Base-by-base conservation (phyloP, 345 rosid species). In the Pelargonium nanum region DNA sequence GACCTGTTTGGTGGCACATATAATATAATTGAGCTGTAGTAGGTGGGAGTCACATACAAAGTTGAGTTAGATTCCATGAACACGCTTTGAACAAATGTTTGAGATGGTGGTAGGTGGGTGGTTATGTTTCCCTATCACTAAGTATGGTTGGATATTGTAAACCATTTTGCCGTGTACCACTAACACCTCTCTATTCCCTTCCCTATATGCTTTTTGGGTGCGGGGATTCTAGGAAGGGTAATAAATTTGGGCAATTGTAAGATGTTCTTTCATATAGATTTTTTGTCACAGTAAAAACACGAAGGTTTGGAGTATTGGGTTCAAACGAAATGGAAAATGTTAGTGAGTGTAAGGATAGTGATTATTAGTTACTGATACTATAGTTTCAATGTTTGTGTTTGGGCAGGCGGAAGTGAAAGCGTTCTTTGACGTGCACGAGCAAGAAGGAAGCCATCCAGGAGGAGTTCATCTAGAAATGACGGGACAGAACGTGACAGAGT, bases 361-460 rank as follows among this genome's bases (percentile, higher is more conserved):
- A n/a, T n/a, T n/a, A n/a, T 48, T 48, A 12, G 52, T 19, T 1
- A 15, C 1, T 48, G 1, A 12, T 48, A 12, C n/a, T 12, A 12
- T 2, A 48, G 4, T 12, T 2, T 2, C 2, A 12, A 3, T 3
- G 53, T 12, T 12, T 2, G 19, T 9, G 4, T 57, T n/a, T n/a
- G 28, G 13, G 9, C 73, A 82, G 91, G 86, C 82, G 28, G 86
- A 85, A 69, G 78, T 82, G 68, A 80, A 77, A 70, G 88, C 91
- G 17, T 80, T 84, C 76, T 85, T 80, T 40, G 85, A 82, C 58
- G 90, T 85, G 71, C 87, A 80, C 48, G 87, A 85, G 66, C 86
- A 80, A 83, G 84, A 80, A 73, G 91, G 86, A 10, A 85, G 91
- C 71, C 86, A 77, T 65, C 90, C 87, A 0, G 90, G 87, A 74